These are phyloP conservation scores for Vachellia collinsii DNA, from an alignment of 306 rosid species.

Conservation along the genomic window DNA sequence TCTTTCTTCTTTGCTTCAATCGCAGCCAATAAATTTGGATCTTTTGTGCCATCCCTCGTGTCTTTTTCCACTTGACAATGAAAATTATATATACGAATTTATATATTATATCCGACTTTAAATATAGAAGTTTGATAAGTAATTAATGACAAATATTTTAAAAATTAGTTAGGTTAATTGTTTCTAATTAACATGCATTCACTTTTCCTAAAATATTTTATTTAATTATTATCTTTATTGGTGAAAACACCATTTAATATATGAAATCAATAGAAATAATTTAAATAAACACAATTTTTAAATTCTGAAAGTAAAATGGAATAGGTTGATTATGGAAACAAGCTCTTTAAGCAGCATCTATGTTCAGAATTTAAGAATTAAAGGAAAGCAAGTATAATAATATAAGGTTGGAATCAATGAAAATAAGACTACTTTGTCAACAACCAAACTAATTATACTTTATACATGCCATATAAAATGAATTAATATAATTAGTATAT, in stretches of 20 bases:
- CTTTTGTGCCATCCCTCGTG: background rate
- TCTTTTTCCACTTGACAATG: background rate
- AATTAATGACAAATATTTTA: no score
- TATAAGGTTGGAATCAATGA: background rate
- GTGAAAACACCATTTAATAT: background rate
- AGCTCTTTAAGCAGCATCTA: no score
- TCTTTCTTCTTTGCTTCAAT: background rate
- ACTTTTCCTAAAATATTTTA: background rate
- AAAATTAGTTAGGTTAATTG: no score
- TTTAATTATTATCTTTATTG: no score
- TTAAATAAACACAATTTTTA: no score
- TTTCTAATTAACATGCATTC: no score
- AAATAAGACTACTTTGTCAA: background rate
- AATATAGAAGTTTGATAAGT: no score
- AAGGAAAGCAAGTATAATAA: no score
- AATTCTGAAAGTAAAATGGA: background rate
- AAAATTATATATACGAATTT: background rate
- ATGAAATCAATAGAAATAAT: no score
- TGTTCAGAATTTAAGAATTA: no score
- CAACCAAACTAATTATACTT: background rate
- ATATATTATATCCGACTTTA: accelerated
- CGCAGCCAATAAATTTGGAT: background rate
- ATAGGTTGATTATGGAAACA: no score
- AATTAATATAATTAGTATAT: background rate
- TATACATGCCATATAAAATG: background rate